Percentiles rank a stretch among this genome's conserved stretches.
Evolutionary conservation across 2,329 filamentous ascomycete genomes (phyloP).

Genomic region (Dothideomycetidae sp.): DNA sequence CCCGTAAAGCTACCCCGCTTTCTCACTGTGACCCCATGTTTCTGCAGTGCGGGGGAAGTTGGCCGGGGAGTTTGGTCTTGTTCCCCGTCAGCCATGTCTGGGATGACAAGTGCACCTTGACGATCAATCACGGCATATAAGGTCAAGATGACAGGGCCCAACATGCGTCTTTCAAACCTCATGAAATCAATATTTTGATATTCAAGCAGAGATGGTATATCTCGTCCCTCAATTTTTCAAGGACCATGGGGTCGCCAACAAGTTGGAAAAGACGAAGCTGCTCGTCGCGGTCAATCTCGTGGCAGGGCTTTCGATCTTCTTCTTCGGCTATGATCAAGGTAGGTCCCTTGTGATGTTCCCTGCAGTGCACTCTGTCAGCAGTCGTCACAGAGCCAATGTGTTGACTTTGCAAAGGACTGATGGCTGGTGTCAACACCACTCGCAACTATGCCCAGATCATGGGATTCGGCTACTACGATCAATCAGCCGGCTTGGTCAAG

Average conservation of each 20-base stretch:
- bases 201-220: no score
- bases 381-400: conserved; percentile 23
- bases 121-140: no score
- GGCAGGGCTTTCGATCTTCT: conserved; percentile 52
- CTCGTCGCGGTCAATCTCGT: conserved; percentile 49
- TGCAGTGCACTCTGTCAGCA: no score
- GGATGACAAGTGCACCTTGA: no score
- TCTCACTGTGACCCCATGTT: no score
- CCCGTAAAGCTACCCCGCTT: no score
- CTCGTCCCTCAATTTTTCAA: conserved; percentile 7
- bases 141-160: no score
- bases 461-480: conserved; percentile 46
- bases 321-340: conserved; percentile 38
- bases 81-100: no score
- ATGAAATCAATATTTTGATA: no score
- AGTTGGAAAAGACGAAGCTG: conserved; percentile 40
- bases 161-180: no score
- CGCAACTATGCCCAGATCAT: conserved; percentile 50
- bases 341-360: no score
- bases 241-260: conserved; percentile 17
- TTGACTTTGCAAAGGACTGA: conserved; percentile 43
- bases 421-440: conserved; percentile 52
- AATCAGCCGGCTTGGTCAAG: conserved; percentile 32
- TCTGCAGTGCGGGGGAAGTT: not conserved
- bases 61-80: not conserved